Conservation (phyloP, 352 stramenopile species). For the Phytophthora hibernalis region DNA sequence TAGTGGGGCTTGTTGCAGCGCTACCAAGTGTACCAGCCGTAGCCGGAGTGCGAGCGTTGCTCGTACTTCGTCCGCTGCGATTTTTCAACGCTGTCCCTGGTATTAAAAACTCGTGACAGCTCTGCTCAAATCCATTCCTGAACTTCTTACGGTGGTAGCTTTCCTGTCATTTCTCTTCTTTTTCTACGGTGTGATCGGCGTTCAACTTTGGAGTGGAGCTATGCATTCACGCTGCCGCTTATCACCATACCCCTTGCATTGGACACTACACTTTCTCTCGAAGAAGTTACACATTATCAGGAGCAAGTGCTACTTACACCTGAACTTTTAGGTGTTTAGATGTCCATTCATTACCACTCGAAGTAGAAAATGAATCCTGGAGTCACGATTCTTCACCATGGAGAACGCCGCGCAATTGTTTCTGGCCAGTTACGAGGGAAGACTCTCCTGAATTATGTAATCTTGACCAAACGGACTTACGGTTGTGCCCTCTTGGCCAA, state of each 20-base stretch:
- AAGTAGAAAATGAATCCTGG: conserved; percentile 39
- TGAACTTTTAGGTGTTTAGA: conserved; percentile 20
- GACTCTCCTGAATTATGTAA: conserved; percentile 56
- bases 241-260: conserved; percentile 67
- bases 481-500: conserved; percentile 42
- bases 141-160: conserved; percentile 79
- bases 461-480: conserved; percentile 29
- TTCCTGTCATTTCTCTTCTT: conserved; percentile 89
- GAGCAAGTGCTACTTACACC: conserved; percentile 21
- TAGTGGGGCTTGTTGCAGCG: conserved; percentile 58
- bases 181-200: conserved; percentile 84
- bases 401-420: conserved; percentile 72
- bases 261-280: conserved; percentile 40
- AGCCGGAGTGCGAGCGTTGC: conserved; percentile 45
- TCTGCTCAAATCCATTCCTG: conserved; percentile 77
- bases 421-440: conserved; percentile 90
- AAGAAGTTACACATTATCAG: conserved; percentile 42
- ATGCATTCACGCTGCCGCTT: conserved; percentile 73
- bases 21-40: conserved; percentile 55
- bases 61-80: conserved; percentile 50
- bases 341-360: conserved; percentile 11
- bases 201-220: conserved; percentile 83
- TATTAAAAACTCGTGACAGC: conserved; percentile 70
- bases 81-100: conserved; percentile 56
- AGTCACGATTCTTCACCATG: conserved; percentile 59